Percentiles rank a stretch among this genome's conserved stretches.
These are phyloP conservation scores for Gautieria morchelliformis DNA, from an alignment of 768 basidiomycete genomes.

Conservation along the genomic window DNA sequence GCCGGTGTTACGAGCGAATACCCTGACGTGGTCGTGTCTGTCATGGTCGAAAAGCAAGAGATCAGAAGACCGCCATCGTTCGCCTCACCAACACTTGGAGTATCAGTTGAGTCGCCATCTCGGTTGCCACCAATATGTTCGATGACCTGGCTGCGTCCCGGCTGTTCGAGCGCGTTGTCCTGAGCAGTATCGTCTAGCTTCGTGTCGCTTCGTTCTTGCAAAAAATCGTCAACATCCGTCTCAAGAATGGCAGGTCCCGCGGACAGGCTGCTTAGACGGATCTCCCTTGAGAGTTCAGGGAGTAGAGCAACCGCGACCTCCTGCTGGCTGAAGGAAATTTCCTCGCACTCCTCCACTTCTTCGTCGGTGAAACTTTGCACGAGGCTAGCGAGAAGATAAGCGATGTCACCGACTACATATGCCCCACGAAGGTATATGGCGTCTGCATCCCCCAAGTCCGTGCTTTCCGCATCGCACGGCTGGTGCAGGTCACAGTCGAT, in stretches of 20 bases:
- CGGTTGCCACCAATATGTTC: too few relatives aligned
- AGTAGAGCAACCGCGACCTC: background rate
- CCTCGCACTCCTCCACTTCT: background rate
- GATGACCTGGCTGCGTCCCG: too few relatives aligned
- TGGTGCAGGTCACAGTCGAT: background rate
- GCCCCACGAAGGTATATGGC: background rate
- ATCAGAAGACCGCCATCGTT: background rate
- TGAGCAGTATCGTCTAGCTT: background rate
- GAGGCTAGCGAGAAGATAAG: background rate
- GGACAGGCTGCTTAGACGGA: background rate
- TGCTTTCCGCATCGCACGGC: background rate
- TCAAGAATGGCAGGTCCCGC: background rate
- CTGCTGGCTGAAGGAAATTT: too few relatives aligned
- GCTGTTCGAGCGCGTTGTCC: too few relatives aligned
- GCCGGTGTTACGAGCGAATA: background rate
- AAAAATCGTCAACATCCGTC: background rate
- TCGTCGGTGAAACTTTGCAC: background rate
- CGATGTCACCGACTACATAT: background rate
- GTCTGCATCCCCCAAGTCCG: background rate
- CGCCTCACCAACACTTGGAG: too few relatives aligned
- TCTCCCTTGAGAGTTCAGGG: background rate
- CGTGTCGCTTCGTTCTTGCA: background rate
- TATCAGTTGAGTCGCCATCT: too few relatives aligned
- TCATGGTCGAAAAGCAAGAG: background rate
- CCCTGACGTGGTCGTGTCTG: background rate